phyloP scores from a whole-genome alignment of 2,329 filamentous ascomycete genomes.

The Nemania abortiva region DNA sequence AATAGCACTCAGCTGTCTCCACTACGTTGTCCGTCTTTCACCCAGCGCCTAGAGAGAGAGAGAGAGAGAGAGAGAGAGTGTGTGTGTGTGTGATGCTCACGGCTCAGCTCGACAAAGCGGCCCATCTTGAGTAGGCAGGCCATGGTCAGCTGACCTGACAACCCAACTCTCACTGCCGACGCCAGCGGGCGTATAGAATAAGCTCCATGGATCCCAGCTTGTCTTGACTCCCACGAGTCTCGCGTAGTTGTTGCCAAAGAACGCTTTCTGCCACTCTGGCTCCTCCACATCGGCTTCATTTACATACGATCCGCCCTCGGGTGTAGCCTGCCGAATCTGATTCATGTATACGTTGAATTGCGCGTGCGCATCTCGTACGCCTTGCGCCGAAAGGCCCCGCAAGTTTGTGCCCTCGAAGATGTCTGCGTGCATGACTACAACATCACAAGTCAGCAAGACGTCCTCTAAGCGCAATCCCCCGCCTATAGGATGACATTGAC shows the following conservation, averaged over 20 bases:
- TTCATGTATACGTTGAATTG: constrained; percentile 45
- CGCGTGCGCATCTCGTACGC: constrained; percentile 41
- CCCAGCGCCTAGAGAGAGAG: not conserved
- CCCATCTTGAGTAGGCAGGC: constrained; percentile 52
- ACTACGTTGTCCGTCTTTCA: not conserved
- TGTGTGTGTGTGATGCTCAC: not conserved
- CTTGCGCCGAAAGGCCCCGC: constrained; percentile 42
- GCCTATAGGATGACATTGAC: not conserved
- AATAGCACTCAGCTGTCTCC: not conserved
- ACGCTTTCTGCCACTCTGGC: constrained; percentile 58
- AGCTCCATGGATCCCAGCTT: constrained; percentile 58
- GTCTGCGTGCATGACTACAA: constrained; percentile 51
- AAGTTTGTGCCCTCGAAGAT: constrained; percentile 43
- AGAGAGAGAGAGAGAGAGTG: too few species aligned
- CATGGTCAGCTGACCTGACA: constrained; percentile 46
- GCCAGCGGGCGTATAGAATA: constrained; percentile 63
- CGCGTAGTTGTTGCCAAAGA: constrained; percentile 62
- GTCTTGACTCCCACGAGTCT: constrained; percentile 60
- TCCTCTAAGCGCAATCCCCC: not conserved
- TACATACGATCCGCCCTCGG: constrained; percentile 60
- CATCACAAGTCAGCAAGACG: constrained; percentile 10
- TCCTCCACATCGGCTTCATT: constrained; percentile 66
- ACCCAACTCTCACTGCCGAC: constrained; percentile 66
- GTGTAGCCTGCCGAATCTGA: constrained; percentile 52
- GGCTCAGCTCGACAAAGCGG: constrained; percentile 51